Conservation (phyloP, 495 filamentous ascomycete genomes). For the Bacidia gigantensis region DNA sequence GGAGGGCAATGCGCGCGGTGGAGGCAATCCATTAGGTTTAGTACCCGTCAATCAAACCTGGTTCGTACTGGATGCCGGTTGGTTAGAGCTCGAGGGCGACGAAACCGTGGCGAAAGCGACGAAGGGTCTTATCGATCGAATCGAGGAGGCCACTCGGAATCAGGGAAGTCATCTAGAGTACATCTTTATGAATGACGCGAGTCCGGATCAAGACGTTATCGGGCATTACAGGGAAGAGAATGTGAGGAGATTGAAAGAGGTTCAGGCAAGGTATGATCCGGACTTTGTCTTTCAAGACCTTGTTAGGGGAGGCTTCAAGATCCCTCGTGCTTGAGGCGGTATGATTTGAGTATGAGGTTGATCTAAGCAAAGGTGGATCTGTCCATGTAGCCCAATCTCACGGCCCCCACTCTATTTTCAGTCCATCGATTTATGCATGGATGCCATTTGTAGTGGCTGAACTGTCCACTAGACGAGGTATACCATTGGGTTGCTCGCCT, state of each 20-base stretch:
- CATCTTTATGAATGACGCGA: conserved; percentile 48
- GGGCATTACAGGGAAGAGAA: conserved; percentile 35
- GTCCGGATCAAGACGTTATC: conserved; percentile 45
- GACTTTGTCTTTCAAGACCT: conserved; percentile 41
- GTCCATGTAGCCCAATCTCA: too few species aligned
- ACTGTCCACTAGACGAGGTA: too few species aligned
- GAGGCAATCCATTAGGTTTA: conserved; percentile 32
- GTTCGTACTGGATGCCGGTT: conserved; percentile 26
- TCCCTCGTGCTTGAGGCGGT: conserved; percentile 3
- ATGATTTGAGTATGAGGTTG: not conserved
- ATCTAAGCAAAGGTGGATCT: too few species aligned
- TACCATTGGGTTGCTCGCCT: too few species aligned
- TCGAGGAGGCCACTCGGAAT: conserved; percentile 27
- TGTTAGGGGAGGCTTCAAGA: conserved; percentile 39
- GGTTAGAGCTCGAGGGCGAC: conserved; percentile 24
- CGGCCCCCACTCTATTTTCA: too few species aligned
- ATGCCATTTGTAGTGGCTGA: too few species aligned
- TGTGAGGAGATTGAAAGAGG: conserved; percentile 26
- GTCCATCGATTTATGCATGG: too few species aligned
- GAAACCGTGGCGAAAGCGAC: conserved; percentile 15
- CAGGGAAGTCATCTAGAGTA: conserved; percentile 35
- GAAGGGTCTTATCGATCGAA: conserved; percentile 20
- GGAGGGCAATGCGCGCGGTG: conserved; percentile 20
- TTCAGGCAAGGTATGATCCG: conserved; percentile 40
- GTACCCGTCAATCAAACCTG: conserved; percentile 19